These are phyloP conservation scores for Edaphochlamys debaryana DNA, from an alignment of 139 green algal species.

Conservation along the genomic window DNA sequence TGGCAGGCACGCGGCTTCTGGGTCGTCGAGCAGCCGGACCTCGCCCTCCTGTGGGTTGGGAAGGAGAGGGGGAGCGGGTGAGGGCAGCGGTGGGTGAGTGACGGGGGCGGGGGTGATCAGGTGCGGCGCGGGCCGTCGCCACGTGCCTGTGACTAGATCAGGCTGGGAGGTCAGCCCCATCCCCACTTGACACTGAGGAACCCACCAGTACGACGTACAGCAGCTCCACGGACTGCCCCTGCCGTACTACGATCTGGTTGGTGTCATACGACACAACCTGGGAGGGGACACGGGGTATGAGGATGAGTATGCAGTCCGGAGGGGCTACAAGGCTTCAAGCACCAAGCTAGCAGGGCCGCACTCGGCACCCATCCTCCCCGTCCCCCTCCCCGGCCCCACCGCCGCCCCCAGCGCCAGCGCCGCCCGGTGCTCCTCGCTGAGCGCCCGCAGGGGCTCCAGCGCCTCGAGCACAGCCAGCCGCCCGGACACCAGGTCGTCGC, in stretches of 20 bases:
- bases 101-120: too few species aligned
- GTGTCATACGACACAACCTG: slow-evolving; percentile 5
- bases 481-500: slow-evolving; percentile 7
- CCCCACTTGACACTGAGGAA: too few species aligned
- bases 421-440: slow-evolving; percentile 28
- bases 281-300: too few species aligned
- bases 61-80: too few species aligned
- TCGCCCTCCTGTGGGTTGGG: slow-evolving; percentile 17
- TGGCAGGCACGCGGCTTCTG: neutral
- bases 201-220: slow-evolving; percentile 35
- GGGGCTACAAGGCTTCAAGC: too few species aligned
- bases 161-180: too few species aligned
- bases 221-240: slow-evolving; percentile 15
- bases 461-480: slow-evolving; percentile 8
- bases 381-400: neutral
- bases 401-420: slow-evolving; percentile 20
- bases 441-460: slow-evolving; percentile 36
- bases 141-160: too few species aligned
- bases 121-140: too few species aligned
- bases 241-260: slow-evolving; percentile 15
- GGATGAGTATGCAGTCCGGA: too few species aligned
- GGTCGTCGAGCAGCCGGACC: slow-evolving; percentile 21
- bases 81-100: too few species aligned
- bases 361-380: too few species aligned
- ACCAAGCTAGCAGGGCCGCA: too few species aligned